Evolutionary conservation across 2,329 filamentous ascomycete species (phyloP).

Genomic region (Trichoderma breve): DNA sequence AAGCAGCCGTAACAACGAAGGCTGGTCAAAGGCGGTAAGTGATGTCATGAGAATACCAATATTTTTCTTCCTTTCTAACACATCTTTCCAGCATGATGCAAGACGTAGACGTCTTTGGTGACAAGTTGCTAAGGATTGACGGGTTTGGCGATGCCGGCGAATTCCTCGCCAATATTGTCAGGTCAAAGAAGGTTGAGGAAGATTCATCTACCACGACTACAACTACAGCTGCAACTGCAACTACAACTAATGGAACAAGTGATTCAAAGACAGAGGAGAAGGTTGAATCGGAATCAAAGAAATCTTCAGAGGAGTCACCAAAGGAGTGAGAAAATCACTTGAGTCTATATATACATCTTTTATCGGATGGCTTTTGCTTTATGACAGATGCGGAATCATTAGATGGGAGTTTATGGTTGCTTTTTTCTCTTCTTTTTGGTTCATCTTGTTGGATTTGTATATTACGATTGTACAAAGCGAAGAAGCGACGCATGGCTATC

Average conservation of each 20-base stretch:
- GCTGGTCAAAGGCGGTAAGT: slow-evolving; percentile 67
- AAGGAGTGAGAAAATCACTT: background rate
- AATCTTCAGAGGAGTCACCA: slow-evolving; percentile 12
- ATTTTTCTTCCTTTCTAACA: slow-evolving; percentile 7
- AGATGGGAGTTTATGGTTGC: slow-evolving; percentile 15
- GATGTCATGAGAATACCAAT: slow-evolving; percentile 29
- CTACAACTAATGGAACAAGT: slow-evolving; percentile 19
- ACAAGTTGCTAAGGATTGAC: slow-evolving; percentile 72
- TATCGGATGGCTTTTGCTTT: background rate
- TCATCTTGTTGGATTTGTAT: slow-evolving; percentile 7
- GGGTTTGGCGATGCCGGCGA: slow-evolving; percentile 74
- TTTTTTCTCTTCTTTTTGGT: background rate
- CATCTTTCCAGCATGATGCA: slow-evolving; percentile 61
- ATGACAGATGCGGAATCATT: slow-evolving; percentile 8
- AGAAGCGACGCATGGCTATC: background rate
- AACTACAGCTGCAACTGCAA: background rate
- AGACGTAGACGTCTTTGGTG: slow-evolving; percentile 71
- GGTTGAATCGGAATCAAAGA: slow-evolving; percentile 21
- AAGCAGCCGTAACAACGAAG: slow-evolving; percentile 63
- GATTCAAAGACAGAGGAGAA: slow-evolving; percentile 22
- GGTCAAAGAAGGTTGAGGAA: slow-evolving; percentile 51
- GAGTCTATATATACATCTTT: background rate
- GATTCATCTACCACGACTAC: slow-evolving; percentile 21
- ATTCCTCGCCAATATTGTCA: slow-evolving; percentile 63
- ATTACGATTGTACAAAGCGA: background rate